phyloP scores from a whole-genome alignment of 257 asterid genomes.

The Solanum medicagineum region DNA sequence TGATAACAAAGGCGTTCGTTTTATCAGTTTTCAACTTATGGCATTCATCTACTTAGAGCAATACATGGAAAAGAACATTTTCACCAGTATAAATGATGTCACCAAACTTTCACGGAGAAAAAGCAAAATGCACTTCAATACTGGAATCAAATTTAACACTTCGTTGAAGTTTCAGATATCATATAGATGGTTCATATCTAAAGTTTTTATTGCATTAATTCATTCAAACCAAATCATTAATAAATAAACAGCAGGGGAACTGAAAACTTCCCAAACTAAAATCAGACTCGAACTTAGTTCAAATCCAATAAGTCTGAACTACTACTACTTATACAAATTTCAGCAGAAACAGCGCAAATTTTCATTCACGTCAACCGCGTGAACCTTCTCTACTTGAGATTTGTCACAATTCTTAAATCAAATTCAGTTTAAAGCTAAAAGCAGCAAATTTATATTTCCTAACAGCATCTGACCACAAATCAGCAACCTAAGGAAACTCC shows the following conservation, averaged over 20 bases:
- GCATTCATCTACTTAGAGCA: background rate
- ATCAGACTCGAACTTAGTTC: background rate
- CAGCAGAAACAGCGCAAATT: background rate
- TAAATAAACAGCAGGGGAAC: background rate
- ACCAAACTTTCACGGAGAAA: background rate
- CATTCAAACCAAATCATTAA: background rate
- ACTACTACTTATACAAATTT: background rate
- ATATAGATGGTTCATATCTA: background rate
- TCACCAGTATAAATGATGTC: background rate
- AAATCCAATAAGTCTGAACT: background rate
- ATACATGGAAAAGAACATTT: background rate
- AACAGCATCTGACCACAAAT: background rate
- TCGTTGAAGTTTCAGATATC: background rate
- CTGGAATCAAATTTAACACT: background rate
- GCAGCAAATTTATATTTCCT: background rate
- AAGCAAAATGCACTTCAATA: background rate
- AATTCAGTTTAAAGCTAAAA: background rate
- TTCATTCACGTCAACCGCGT: background rate
- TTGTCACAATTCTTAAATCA: background rate
- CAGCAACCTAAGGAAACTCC: background rate
- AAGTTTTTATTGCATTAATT: background rate
- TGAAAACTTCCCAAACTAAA: background rate
- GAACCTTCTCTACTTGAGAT: background rate
- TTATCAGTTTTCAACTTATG: background rate
- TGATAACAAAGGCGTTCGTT: background rate